A percentile compares a stretch with the other conserved stretches of the same genome.
Conservation (phyloP, 768 basidiomycete species). For the Lactifluus pinguis region DNA sequence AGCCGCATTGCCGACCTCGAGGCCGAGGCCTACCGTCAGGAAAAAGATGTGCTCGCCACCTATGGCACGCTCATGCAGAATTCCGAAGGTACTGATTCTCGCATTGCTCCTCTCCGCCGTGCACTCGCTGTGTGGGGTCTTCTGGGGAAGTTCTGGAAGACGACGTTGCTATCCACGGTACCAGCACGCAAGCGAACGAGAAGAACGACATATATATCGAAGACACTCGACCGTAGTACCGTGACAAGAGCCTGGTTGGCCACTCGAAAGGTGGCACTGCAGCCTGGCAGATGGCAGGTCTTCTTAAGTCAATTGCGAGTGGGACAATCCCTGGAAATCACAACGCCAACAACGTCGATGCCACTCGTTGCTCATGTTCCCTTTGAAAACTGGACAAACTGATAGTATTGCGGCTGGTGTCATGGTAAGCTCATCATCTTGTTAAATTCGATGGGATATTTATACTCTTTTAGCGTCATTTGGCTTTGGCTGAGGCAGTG, state of each 20-base stretch:
- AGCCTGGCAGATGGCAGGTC: conserved; percentile 92
- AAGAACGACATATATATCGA: conserved; percentile 92
- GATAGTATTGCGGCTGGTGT: conserved; percentile 84
- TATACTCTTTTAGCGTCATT: conserved; percentile 58
- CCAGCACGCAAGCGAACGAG: conserved; percentile 85
- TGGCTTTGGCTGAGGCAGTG: conserved; percentile 98
- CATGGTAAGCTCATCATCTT: conserved; percentile 45
- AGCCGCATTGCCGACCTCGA: conserved; percentile 79
- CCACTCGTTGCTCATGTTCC: conserved; percentile 93
- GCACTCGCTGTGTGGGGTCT: conserved; percentile 97
- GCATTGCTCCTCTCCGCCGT: conserved; percentile 84
- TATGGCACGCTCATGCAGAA: conserved; percentile 74
- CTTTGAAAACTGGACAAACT: conserved; percentile 90
- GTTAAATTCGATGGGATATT: neutral
- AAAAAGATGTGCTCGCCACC: conserved; percentile 84
- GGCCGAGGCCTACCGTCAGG: conserved; percentile 82
- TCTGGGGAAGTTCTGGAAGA: too few species aligned
- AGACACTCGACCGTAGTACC: conserved; percentile 76
- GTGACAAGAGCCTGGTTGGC: conserved; percentile 97
- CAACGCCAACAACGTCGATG: conserved; percentile 95
- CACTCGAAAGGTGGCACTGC: conserved; percentile 99
- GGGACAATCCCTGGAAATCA: conserved; percentile 93
- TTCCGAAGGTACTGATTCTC: conserved; percentile 67
- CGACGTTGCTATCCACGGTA: conserved; percentile 88
- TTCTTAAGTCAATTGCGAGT: conserved; percentile 74